phyloP scores from a whole-genome alignment of 1,284 basidiomycete genomes.

The Meira miltonrushii region DNA sequence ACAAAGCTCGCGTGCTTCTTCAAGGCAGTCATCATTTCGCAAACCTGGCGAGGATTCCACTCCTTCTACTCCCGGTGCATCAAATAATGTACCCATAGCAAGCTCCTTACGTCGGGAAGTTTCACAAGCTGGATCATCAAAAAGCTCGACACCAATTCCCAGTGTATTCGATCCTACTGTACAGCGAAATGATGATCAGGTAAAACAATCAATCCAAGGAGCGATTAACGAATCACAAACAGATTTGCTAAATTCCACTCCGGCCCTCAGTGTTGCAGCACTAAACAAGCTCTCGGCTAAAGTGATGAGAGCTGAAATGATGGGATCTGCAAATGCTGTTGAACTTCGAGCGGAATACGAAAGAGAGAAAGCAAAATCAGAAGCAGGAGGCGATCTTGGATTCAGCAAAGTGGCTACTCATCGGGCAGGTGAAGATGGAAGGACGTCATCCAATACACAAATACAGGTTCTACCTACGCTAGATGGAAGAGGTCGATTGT shows the following conservation, averaged over 20 bases:
- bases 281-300: slow-evolving; percentile 90
- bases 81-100: slow-evolving; percentile 13
- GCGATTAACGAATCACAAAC: neutral
- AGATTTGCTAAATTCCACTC: neutral
- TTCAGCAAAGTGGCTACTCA: slow-evolving; percentile 15
- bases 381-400: slow-evolving; percentile 48
- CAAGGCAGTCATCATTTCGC: slow-evolving; percentile 17
- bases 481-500: slow-evolving; percentile 77
- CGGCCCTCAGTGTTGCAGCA: slow-evolving; percentile 57
- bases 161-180: slow-evolving; percentile 27
- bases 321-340: slow-evolving; percentile 64
- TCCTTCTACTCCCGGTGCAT: slow-evolving; percentile 20
- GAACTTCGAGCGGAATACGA: slow-evolving; percentile 8
- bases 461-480: slow-evolving; percentile 83
- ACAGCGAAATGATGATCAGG: neutral
- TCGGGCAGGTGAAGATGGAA: slow-evolving; percentile 12
- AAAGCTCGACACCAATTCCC: slow-evolving; percentile 31
- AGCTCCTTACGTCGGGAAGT: slow-evolving; percentile 20
- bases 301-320: slow-evolving; percentile 82
- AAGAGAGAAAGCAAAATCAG: slow-evolving; percentile 52
- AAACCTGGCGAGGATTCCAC: slow-evolving; percentile 30
- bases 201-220: neutral
- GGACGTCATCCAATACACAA: slow-evolving; percentile 52
- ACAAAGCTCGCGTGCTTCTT: slow-evolving; percentile 9
- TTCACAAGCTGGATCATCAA: slow-evolving; percentile 10